Base-by-base conservation (phyloP, 2,329 filamentous ascomycete genomes). In the Metarhizium sp. region DNA sequence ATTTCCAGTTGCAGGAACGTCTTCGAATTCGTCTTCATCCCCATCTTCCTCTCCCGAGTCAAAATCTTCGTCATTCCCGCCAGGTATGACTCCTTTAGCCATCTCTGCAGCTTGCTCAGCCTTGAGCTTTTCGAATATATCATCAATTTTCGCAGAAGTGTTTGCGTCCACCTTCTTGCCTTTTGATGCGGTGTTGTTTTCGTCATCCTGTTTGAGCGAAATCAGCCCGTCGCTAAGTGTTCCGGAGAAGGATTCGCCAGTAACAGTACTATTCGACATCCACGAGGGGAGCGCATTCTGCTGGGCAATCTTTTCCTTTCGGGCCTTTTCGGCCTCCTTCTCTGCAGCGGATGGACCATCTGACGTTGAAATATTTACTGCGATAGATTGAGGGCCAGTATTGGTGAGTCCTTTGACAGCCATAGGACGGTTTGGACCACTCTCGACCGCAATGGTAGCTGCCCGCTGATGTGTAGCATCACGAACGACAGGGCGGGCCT, bases 211-310 rank as follows among this genome's bases (percentile, higher is more conserved):
- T 20, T 72, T 71, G 25, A 68, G 61, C 58, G 65, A 53, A 2
- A 57, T 29, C 16, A 52, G 51, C 11, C 57, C 59, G 30, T 61
- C 68, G 13, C 57, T 61, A 18, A 57, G 40, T 1, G 40, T 40
- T 5, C 63, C 72, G 45, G 74, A 70, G 67, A 81, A 87, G n/a
- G 80, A 79, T 57, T 83, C 78, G 52, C 82, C 82, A 4, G 78
- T 83, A 50, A 89, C 79, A 2, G 86, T 89, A 59, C 84, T 87
- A 55, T 85, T 80, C 1, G 83, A 81, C 71, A 89, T 87, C 85
- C 87, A 90, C 8, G 78, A 73, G 2, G 87, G 87, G 58, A 90
- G 70, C 7, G 82, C 84, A 64, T 90, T 90, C 64, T 88, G 84
- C 61, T 77, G 75, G 2, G 84, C 81, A 59, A 85, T 75, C 67